These are phyloP conservation scores for Tolypocladium nubicola DNA, from an alignment of 2,329 filamentous ascomycete genomes.

Conservation along the genomic window DNA sequence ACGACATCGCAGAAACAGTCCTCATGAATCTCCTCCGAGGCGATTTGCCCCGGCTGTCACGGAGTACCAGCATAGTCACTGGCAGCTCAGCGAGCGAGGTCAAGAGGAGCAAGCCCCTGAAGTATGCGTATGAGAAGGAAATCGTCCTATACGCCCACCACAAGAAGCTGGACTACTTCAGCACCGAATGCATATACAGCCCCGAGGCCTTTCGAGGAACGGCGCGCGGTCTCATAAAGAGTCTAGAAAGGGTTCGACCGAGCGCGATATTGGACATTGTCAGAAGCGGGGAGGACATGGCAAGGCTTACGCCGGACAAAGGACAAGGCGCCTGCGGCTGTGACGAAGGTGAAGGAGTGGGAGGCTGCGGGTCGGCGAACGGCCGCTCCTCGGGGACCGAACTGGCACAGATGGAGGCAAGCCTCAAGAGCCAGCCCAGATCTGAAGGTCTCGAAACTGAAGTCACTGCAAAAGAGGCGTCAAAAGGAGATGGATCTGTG, in stretches of 20 bases:
- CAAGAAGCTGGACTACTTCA: conserved; percentile 96
- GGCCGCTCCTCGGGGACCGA: conserved; percentile 60
- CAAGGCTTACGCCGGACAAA: conserved; percentile 47
- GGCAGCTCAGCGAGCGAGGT: conserved; percentile 71
- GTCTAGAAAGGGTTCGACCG: conserved; percentile 81
- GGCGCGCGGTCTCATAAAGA: conserved; percentile 86
- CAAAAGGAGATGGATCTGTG: conserved; percentile 15
- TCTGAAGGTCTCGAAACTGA: conserved; percentile 19
- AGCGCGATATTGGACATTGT: conserved; percentile 95
- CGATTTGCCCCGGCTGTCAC: conserved; percentile 75
- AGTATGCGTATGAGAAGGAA: conserved; percentile 98
- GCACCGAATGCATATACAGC: conserved; percentile 95
- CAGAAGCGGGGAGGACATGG: conserved; percentile 92
- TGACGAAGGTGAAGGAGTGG: conserved; percentile 30
- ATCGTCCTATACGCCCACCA: conserved; percentile 97
- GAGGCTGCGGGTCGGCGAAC: conserved; percentile 60
- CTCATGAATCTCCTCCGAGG: conserved; percentile 94
- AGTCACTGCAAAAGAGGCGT: conserved; percentile 14
- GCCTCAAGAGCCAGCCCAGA: conserved; percentile 9
- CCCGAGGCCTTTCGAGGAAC: conserved; percentile 94
- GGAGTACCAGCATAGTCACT: conserved; percentile 85
- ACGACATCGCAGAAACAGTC: conserved; percentile 94
- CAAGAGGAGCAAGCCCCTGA: conserved; percentile 90
- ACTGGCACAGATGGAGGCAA: conserved; percentile 71
- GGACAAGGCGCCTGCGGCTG: conserved; percentile 23